Conservation (phyloP, 331 rosid genomes). For the Telfairia occidentalis region DNA sequence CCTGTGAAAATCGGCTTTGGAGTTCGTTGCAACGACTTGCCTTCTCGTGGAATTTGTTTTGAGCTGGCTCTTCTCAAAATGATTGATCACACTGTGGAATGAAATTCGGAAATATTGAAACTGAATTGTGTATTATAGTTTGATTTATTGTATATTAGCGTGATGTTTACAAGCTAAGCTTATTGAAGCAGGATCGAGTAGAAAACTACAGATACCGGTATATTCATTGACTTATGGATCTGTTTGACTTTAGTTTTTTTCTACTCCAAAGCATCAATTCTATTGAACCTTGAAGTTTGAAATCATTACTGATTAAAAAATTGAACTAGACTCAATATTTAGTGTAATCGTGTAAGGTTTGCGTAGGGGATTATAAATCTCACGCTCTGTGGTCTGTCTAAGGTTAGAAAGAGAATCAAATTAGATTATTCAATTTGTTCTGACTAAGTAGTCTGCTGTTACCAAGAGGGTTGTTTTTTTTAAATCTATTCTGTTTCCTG, state of each 20-base stretch:
- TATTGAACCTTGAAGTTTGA: not conserved
- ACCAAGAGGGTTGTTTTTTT: not conserved
- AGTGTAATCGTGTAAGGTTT: not conserved
- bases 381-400: not conserved
- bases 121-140: not conserved
- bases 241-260: not conserved
- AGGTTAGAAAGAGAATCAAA: not conserved
- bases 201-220: not conserved
- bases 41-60: not conserved
- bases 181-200: not conserved
- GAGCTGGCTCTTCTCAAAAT: not conserved
- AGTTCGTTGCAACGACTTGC: not conserved
- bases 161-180: not conserved
- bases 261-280: not conserved
- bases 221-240: not conserved
- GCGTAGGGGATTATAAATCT: not conserved
- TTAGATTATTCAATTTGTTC: not conserved
- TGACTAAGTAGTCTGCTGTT: not conserved
- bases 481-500: not conserved
- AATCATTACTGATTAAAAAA: not conserved
- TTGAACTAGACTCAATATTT: not conserved
- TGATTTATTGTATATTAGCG: not conserved
- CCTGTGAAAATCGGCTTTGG: not conserved
- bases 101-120: not conserved
- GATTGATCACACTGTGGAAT: not conserved